Evolutionary conservation across 768 basidiomycete genomes (phyloP), one percentile per base, ranked within the genome.

Genomic region (Tylopilus vinaceipallidus): DNA sequence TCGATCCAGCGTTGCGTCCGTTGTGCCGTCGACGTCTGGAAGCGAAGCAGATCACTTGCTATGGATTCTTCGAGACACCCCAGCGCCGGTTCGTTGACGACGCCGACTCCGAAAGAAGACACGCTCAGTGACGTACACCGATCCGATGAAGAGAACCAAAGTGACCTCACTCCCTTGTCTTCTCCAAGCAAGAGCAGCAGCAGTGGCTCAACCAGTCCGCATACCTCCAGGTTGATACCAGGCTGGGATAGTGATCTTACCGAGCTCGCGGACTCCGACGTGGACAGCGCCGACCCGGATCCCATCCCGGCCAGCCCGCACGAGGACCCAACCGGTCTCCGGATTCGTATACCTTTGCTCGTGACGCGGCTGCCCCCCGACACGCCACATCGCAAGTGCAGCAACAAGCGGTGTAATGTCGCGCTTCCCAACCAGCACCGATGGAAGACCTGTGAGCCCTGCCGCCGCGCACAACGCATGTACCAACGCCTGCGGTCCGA

Each of bases 381-480:
- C 4, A 30, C 19, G 10, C 7, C 5, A 4, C 33, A 45, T 19
- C 58, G 37, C 12, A 68, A 68, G 32, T 78, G 77, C 47, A 62
- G 56, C 3, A 67, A 65, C 46, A 57, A 59, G 34, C 50, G 60
- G 41, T 78, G 76, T 38, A 64, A 62, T 8, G 64, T 66, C 27
- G 54, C 61, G 6, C 55, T 78, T 23, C 59, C 68, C 2, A 43
- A 43, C 17, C 64, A 56, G 7, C 68, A 72, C 49, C 65, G 59
- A 1, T 73, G 73, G 75, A 76, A 78, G 54, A 69, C 65, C 9
- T 79, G 77, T 38, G 67, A 71, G 6, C 47, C 71, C 3, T 78
- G 77, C 52, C 71, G 76, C 13, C 53, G 63, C n/a, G 63, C 63
- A 19, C 64, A 65, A 22, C 64, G 74, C 6, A 47, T 62, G 27